Evolutionary conservation across 441 rosid species (phyloP), one percentile per base, ranked within the genome.

Genomic region (Eruca vesicaria): DNA sequence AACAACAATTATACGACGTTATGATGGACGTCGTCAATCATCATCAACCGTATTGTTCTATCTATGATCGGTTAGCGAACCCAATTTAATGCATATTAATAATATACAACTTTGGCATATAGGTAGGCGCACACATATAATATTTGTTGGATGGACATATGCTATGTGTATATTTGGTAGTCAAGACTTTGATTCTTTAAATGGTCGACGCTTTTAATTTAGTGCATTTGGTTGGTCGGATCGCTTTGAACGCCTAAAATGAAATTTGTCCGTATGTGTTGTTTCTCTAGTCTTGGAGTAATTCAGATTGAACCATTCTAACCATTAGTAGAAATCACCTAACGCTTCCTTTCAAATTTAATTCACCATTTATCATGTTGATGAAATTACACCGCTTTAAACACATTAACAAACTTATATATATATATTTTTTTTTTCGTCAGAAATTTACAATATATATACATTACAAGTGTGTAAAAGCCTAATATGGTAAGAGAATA

Each of bases 141-240:
- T 61, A 18, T 10, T 20, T 32, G 26, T 66, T 36, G 38, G 15
- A 18, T 32, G 55, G 16, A 28, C 48, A 56, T 45, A 14, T 61
- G 33, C 55, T 59, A 29, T 59, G 43, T 63, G 60, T 52, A 72
- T 53, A 18, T 55, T 64, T 73, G 57, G 69, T 64, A 36, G 70
- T 23, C 36, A 38, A 55, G 71, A 56, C 33, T 56, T 64, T 41
- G 71, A 56, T 57, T 41, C 35, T 73, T 64, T 64, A n/a, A 43
- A 31, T 55, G 65, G 58, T 56, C 64, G 26, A 53, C 31, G 65
- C 6, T 14, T 38, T 56, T 14, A 41, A 9, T 29, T 65, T 18
- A 41, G 65, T 60, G 65, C 26, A 43, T 73, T 66, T 73, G 77
- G 77, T 48, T 67, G 73, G 78, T 74, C 43, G 63, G 72, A 50